A percentile compares a stretch with the other conserved stretches of the same genome.
phyloP scores from a whole-genome alignment of 495 filamentous ascomycete genomes.

The Aspergillus saccharolyticus region DNA sequence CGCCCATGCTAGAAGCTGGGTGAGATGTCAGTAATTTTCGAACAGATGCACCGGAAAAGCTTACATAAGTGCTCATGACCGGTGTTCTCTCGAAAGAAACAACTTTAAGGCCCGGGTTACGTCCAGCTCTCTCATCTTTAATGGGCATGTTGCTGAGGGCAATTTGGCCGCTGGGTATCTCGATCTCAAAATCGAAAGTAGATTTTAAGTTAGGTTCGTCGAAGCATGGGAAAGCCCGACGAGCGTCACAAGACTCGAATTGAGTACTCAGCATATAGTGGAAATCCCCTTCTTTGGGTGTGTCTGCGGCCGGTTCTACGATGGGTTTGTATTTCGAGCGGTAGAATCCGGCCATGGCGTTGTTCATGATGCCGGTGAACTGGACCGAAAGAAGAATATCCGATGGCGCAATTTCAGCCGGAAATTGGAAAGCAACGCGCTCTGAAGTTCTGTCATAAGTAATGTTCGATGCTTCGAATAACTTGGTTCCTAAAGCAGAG shows the following conservation, averaged over 20 bases:
- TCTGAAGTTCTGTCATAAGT: constrained; percentile 76
- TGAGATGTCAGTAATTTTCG: constrained; percentile 5
- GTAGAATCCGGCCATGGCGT: constrained; percentile 95
- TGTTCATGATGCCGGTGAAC: constrained; percentile 85
- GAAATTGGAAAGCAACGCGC: constrained; percentile 68
- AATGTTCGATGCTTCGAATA: constrained; percentile 59
- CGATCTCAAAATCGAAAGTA: constrained; percentile 87
- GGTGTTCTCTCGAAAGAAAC: constrained; percentile 84
- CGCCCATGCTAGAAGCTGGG: constrained; percentile 83
- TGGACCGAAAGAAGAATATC: constrained; percentile 64
- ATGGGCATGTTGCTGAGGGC: constrained; percentile 94
- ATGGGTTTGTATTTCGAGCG: constrained; percentile 87
- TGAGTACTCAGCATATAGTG: constrained; percentile 96
- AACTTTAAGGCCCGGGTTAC: constrained; percentile 60
- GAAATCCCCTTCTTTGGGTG: constrained; percentile 71
- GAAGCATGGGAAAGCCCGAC: constrained; percentile 93
- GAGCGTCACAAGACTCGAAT: constrained; percentile 93
- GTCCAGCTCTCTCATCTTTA: constrained; percentile 56
- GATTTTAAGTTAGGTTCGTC: constrained; percentile 97
- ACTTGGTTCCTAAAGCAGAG: constrained; percentile 21
- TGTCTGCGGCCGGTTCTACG: constrained; percentile 60
- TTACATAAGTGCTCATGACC: constrained; percentile 89
- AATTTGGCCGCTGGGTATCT: constrained; percentile 78
- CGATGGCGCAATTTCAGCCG: constrained; percentile 54
- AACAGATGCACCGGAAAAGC: constrained; percentile 13